phyloP scores from a whole-genome alignment of 2,329 filamentous ascomycete genomes.

The Cladosporium sp. region DNA sequence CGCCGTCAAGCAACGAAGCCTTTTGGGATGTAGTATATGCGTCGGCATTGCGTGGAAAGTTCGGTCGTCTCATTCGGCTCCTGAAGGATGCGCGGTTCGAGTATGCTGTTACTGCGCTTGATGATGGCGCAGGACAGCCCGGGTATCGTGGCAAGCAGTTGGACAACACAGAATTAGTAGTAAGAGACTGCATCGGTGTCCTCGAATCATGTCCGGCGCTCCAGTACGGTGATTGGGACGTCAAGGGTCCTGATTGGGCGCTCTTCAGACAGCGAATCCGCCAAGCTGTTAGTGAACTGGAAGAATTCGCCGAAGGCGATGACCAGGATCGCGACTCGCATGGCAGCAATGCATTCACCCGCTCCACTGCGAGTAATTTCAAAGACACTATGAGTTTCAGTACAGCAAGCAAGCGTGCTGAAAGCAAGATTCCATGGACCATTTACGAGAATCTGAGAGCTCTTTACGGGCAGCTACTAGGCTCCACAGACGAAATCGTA shows the following conservation, averaged over 20 bases:
- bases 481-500: constrained; percentile 70
- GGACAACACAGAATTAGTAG: constrained; percentile 70
- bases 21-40: constrained; percentile 86
- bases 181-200: constrained; percentile 63
- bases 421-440: constrained; percentile 83
- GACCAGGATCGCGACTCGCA: constrained; percentile 42
- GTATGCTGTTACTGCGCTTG: constrained; percentile 59
- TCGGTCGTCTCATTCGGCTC: constrained; percentile 62
- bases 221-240: constrained; percentile 69
- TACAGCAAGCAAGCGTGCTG: constrained; percentile 67
- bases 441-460: constrained; percentile 81
- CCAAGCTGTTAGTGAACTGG: constrained; percentile 65
- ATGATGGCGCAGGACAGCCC: constrained; percentile 57
- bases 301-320: constrained; percentile 71
- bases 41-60: constrained; percentile 69
- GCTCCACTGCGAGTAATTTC: constrained; percentile 22
- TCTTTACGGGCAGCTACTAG: constrained; percentile 76
- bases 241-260: constrained; percentile 75
- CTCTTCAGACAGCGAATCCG: constrained; percentile 74
- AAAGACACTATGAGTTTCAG: constrained; percentile 52
- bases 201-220: constrained; percentile 70
- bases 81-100: constrained; percentile 75
- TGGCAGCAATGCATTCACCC: constrained; percentile 22
- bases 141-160: constrained; percentile 73
- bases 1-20: constrained; percentile 68